Conservation (phyloP, 2,329 filamentous ascomycete genomes). For the Bimuria novae-zelandiae region DNA sequence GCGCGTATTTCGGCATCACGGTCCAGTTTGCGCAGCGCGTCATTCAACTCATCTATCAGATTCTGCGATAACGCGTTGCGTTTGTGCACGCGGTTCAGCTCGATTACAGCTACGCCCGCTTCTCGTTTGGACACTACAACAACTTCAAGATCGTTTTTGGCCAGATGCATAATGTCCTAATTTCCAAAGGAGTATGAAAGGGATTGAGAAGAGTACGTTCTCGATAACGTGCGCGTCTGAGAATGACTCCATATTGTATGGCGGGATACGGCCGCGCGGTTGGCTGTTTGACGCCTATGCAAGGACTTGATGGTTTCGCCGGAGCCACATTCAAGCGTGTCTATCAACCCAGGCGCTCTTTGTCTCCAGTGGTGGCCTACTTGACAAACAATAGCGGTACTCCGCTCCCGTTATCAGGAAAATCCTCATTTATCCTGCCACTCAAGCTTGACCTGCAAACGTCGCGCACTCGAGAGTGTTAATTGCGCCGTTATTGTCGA, state of each 20-base stretch:
- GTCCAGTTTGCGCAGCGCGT: constrained; percentile 17
- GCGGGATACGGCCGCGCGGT: too few relatives aligned
- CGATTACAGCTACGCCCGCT: constrained; percentile 52
- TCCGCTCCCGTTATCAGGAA: background rate
- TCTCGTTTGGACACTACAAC: constrained; percentile 18
- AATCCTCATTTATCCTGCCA: background rate
- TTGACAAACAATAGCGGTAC: background rate
- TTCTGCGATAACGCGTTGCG: constrained; percentile 61
- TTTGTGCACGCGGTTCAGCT: constrained; percentile 59
- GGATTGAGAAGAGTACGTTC: background rate
- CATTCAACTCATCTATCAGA: constrained; percentile 50
- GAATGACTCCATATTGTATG: background rate
- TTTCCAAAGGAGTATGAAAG: background rate
- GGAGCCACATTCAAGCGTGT: background rate
- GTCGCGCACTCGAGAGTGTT: background rate
- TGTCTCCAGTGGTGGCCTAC: background rate
- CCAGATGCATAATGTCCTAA: background rate
- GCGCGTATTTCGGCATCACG: constrained; percentile 18
- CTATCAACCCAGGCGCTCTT: too few relatives aligned
- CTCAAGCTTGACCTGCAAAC: background rate
- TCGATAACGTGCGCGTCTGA: background rate
- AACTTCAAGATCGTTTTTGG: background rate
- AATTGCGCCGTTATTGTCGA: background rate
- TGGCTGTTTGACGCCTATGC: too few relatives aligned
- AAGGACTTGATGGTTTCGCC: too few relatives aligned